Base-by-base conservation (phyloP, 805 yeast genomes). In the Komagataella phaffii region DNA sequence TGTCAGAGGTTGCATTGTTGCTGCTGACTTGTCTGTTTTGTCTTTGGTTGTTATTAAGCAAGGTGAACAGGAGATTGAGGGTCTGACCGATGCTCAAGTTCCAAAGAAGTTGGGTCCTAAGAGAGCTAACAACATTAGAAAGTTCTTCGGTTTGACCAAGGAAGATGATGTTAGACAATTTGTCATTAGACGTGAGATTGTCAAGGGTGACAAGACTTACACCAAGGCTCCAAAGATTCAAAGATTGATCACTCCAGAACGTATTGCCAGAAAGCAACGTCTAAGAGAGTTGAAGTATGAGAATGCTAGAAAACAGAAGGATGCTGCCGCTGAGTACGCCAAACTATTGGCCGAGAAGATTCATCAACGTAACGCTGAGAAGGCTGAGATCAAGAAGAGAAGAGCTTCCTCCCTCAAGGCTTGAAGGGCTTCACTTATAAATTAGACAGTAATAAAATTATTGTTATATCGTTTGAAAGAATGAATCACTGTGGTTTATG, bases 181-280 rank as follows among this genome's bases (percentile, higher is more conserved):
- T 76, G 99, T 93, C 66, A 83, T 93, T 71, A 93, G 98, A 83
- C 90, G 99, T 80, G 96, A 91, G 75, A 85, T 93, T 64, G 84
- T 84, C 79, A 95, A 93, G 85, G 95, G 95, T 80, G 97, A 90
- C 69, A 88, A 88, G 85, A 83, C 88, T 70, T 93, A 86, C 90
- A 88, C 98, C 78, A 93, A 93, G 87, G 99, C 99, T 71, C 99
- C 99, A 80, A 91, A 87, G 87, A 91, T 93, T 80, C 99, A 93
- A 81, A 88, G 99, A 79, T 85, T 93, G 70, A 95, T 93, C 63
- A 93, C 99, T 69, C 99, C 99, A 74, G 97, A 93, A 80, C 85
- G 88, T 71, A 82, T 93, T 75, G 98, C 91, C 83, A 91, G 96
- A 85, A 93, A 93, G 95, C 87, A 97, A 80, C 90, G 88, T 72